phyloP scores from a whole-genome alignment of 202 grass and related monocot species.

The Zoysia matrella region DNA sequence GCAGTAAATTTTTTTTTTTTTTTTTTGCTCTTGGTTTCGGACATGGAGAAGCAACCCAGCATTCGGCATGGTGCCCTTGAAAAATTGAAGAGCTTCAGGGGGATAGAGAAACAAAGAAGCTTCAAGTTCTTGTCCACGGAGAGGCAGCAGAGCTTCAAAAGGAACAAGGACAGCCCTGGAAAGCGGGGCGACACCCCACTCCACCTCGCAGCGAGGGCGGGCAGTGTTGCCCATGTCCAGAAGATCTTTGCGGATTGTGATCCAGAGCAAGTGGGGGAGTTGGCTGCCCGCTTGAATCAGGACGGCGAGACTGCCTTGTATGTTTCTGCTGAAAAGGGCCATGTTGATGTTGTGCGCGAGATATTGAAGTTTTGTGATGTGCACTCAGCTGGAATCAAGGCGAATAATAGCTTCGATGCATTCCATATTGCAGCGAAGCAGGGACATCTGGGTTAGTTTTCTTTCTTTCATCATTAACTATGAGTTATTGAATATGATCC shows the following conservation, averaged over 20 bases:
- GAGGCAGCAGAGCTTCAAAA: slow-evolving; percentile 87
- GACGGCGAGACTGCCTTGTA: slow-evolving; percentile 92
- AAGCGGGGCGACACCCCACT: slow-evolving; percentile 82
- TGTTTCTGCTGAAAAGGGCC: slow-evolving; percentile 81
- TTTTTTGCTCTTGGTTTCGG: slow-evolving; percentile 18
- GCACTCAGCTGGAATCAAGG: slow-evolving; percentile 79
- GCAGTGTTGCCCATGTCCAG: slow-evolving; percentile 72
- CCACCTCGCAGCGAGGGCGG: slow-evolving; percentile 85
- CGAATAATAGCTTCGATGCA: slow-evolving; percentile 81
- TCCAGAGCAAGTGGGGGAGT: slow-evolving; percentile 52
- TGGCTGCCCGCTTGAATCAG: slow-evolving; percentile 68
- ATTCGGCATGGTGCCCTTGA: slow-evolving; percentile 60
- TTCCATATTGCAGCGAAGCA: slow-evolving; percentile 97
- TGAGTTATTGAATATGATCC: slow-evolving; percentile 1
- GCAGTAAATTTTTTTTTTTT: neutral
- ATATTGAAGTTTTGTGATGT: slow-evolving; percentile 74
- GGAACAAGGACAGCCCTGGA: slow-evolving; percentile 84
- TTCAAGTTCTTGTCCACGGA: slow-evolving; percentile 74
- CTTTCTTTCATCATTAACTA: neutral
- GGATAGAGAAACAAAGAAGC: slow-evolving; percentile 87
- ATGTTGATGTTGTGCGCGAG: slow-evolving; percentile 71
- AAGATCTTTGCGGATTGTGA: slow-evolving; percentile 66
- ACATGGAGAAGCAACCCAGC: slow-evolving; percentile 80
- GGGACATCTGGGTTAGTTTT: slow-evolving; percentile 85
- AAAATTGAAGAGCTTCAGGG: slow-evolving; percentile 81